Evolutionary conservation across 257 asterid genomes (phyloP).

Genomic region (Solanum dulcamara): DNA sequence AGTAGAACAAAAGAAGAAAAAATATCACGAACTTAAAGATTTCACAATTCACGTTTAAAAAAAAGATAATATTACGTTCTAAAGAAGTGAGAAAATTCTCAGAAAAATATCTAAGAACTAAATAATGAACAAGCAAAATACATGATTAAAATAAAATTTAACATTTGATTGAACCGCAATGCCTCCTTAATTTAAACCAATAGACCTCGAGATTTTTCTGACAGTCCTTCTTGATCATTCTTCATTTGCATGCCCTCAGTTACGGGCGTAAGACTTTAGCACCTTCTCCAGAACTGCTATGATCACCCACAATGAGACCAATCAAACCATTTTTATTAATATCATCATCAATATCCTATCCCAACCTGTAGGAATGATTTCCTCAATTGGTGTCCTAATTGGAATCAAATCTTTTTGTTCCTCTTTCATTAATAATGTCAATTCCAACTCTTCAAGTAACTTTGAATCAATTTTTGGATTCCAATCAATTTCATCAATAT

Average conservation of each 20-base stretch:
- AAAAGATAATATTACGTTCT: neutral
- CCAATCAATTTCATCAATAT: constrained; percentile 9
- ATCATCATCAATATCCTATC: neutral
- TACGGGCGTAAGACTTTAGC: neutral
- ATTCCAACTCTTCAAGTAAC: neutral
- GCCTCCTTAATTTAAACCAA: neutral
- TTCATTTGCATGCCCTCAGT: neutral
- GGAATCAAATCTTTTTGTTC: neutral
- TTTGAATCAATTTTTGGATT: neutral
- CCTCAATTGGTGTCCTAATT: neutral
- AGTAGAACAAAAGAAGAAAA: neutral
- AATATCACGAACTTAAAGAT: neutral
- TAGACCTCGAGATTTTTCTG: neutral
- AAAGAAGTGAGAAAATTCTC: neutral
- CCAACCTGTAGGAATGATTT: constrained; percentile 6
- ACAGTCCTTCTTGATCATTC: neutral
- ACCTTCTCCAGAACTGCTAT: neutral
- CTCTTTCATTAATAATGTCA: neutral
- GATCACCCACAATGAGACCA: neutral
- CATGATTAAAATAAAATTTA: neutral
- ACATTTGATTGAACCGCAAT: too few species aligned
- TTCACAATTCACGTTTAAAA: neutral
- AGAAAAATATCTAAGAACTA: neutral
- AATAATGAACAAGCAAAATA: neutral
- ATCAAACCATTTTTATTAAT: neutral